A percentile compares a stretch with the other conserved stretches of the same genome.
phyloP scores from a whole-genome alignment of 2,329 filamentous ascomycete species.

The Epichloe hybrida region DNA sequence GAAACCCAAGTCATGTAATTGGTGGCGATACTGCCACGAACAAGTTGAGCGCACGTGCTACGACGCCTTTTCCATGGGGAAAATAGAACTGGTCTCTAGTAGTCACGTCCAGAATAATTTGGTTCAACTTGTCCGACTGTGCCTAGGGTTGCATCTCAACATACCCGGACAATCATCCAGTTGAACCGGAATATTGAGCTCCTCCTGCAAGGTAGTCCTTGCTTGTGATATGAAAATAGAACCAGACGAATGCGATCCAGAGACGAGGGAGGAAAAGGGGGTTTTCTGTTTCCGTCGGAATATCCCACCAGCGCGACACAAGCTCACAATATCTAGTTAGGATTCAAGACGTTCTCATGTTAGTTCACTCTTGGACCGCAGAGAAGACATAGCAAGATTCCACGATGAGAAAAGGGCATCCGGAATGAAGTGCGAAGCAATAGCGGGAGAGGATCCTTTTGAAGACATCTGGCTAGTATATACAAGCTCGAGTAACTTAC shows the following conservation, averaged over 20 bases:
- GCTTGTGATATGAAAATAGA: not conserved
- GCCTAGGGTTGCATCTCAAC: too few relatives aligned
- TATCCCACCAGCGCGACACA: not conserved
- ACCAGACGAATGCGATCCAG: too few relatives aligned
- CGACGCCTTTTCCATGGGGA: too few relatives aligned
- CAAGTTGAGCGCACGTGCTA: too few relatives aligned
- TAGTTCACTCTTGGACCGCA: not conserved
- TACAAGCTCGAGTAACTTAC: slow-evolving; percentile 39
- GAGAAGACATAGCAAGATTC: not conserved
- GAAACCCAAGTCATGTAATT: too few relatives aligned
- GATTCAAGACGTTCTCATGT: not conserved
- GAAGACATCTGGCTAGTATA: slow-evolving; percentile 33
- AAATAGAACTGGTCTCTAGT: not conserved
- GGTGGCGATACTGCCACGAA: too few relatives aligned
- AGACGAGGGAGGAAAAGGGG: too few relatives aligned
- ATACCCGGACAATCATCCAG: not conserved
- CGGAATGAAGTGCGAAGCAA: not conserved
- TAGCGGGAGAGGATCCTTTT: slow-evolving; percentile 20
- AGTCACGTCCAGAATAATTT: not conserved
- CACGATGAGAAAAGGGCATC: not conserved
- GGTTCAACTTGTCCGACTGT: not conserved
- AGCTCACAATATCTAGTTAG: not conserved
- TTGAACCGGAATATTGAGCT: not conserved
- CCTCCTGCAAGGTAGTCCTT: too few relatives aligned
- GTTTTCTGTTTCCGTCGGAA: not conserved